These are phyloP conservation scores for Deuterostichococcus epilithicus DNA, from an alignment of 139 green algal genomes.

Conservation along the genomic window DNA sequence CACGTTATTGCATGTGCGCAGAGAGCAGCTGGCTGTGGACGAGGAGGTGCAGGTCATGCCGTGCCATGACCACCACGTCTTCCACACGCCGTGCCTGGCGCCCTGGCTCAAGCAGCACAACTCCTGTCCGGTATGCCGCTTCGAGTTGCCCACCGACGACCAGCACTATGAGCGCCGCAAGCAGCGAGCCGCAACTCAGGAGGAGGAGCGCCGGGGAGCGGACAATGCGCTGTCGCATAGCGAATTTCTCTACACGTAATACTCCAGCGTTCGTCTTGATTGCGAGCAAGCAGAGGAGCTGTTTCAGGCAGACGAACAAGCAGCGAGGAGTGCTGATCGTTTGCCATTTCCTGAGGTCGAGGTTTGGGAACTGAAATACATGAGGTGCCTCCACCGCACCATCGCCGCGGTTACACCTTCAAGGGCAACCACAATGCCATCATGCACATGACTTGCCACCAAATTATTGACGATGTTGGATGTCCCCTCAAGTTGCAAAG, in stretches of 20 bases:
- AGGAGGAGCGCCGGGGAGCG: conserved; percentile 48
- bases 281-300: too few relatives aligned
- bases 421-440: too few relatives aligned
- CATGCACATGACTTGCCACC: too few relatives aligned
- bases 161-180: conserved; percentile 69
- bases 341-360: too few relatives aligned
- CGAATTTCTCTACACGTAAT: conserved; percentile 78
- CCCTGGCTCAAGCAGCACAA: conserved; percentile 74
- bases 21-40: conserved; percentile 45
- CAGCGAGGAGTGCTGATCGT: too few relatives aligned
- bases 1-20: conserved; percentile 17
- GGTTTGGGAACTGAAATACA: too few relatives aligned
- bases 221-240: conserved; percentile 64
- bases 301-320: too few relatives aligned
- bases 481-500: too few relatives aligned
- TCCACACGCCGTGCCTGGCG: conserved; percentile 68
- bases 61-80: conserved; percentile 59
- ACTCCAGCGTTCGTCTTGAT: too few relatives aligned
- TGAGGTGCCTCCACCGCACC: too few relatives aligned
- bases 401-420: too few relatives aligned
- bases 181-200: conserved; percentile 53
- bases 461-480: too few relatives aligned
- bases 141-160: conserved; percentile 67
- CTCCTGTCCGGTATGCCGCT: conserved; percentile 53
- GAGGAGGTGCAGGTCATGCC: conserved; percentile 67